Conservation (phyloP, 1,139 yeast genomes). For the Lipomyces yarrowii region DNA sequence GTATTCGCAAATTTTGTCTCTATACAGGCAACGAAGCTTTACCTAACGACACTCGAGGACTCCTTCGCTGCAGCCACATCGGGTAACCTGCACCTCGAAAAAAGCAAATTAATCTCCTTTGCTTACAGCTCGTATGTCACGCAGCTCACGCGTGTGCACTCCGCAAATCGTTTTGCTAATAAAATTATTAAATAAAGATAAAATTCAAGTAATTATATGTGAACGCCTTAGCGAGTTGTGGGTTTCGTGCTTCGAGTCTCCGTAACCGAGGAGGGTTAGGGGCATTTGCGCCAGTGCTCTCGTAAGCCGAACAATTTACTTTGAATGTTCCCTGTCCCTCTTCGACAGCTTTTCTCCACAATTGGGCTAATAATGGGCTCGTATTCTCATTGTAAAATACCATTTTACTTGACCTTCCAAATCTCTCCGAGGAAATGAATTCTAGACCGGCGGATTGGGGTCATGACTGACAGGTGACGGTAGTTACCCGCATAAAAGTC, state of each 20-base stretch:
- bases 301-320: neutral
- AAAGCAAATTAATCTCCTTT: no score
- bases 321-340: neutral
- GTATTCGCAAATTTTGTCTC: no score
- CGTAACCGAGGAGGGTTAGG: no score
- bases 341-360: neutral
- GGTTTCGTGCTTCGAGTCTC: no score
- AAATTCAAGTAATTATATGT: neutral
- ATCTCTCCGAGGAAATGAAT: neutral
- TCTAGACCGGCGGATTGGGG: neutral
- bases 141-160: neutral
- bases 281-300: neutral
- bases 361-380: no score
- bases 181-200: neutral
- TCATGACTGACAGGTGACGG: neutral
- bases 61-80: neutral
- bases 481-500: neutral
- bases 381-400: no score
- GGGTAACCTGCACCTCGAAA: neutral
- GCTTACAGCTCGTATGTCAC: neutral
- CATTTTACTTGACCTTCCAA: no score
- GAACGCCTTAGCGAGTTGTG: neutral
- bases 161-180: neutral
- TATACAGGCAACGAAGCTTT: no score
- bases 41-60: neutral